phyloP scores from a whole-genome alignment of 2,329 filamentous ascomycete genomes.

The Stemphylium beticola region DNA sequence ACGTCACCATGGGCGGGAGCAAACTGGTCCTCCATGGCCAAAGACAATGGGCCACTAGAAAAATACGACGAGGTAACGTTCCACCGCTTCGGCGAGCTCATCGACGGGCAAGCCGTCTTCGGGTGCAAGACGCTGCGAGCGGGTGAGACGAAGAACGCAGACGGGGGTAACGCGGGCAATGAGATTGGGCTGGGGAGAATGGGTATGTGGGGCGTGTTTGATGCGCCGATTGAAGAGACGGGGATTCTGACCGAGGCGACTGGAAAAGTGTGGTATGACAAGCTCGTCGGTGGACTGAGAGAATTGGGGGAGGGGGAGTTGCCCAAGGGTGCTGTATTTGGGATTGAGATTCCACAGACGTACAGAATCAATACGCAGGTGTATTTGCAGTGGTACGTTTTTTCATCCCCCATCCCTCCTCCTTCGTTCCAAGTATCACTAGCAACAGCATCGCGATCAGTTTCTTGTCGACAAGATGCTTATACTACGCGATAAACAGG shows the following conservation, averaged over 20 bases:
- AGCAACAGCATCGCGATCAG: no score
- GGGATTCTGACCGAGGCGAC: slow-evolving; percentile 46
- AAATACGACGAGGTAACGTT: slow-evolving; percentile 43
- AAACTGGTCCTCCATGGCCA: slow-evolving; percentile 69
- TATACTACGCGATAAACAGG: slow-evolving; percentile 26
- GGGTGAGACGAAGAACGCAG: slow-evolving; percentile 13
- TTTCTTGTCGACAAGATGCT: background rate
- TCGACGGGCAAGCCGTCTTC: slow-evolving; percentile 30
- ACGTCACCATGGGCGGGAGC: slow-evolving; percentile 89
- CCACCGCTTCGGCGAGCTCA: slow-evolving; percentile 33
- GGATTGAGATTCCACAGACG: slow-evolving; percentile 43
- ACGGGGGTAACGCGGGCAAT: slow-evolving; percentile 8
- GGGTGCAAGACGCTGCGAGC: slow-evolving; percentile 19
- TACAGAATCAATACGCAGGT: slow-evolving; percentile 50
- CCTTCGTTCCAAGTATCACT: no score
- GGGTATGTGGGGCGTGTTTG: slow-evolving; percentile 40
- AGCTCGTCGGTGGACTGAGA: slow-evolving; percentile 48
- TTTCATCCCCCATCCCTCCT: no score
- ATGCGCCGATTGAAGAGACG: slow-evolving; percentile 39
- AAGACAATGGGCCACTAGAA: slow-evolving; percentile 42
- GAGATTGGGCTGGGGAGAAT: slow-evolving; percentile 36
- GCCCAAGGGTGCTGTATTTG: slow-evolving; percentile 47
- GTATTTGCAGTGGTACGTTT: slow-evolving; percentile 45
- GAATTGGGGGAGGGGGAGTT: slow-evolving; percentile 37
- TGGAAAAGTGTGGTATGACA: slow-evolving; percentile 52